Percentiles rank a stretch among this genome's conserved stretches.
These are phyloP conservation scores for Pyrus betulifolia DNA, from an alignment of 306 rosid genomes.

Conservation along the genomic window DNA sequence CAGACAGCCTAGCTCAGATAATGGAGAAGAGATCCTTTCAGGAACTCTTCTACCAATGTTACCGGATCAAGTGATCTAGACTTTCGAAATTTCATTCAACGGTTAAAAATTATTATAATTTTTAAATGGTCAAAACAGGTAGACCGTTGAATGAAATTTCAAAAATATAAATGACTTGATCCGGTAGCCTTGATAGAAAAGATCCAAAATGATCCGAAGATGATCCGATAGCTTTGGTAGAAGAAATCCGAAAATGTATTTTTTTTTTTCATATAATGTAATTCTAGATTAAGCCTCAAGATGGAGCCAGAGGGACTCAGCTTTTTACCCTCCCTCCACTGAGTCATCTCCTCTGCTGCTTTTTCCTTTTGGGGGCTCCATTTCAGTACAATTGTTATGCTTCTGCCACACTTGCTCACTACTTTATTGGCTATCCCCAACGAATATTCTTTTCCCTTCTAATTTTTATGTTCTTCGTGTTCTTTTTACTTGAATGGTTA, in stretches of 20 bases:
- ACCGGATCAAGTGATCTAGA: rapidly evolving
- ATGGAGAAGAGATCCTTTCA: neutral
- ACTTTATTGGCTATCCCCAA: neutral
- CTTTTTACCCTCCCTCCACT: conserved; percentile 35
- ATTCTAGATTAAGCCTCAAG: neutral
- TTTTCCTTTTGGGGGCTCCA: conserved; percentile 6
- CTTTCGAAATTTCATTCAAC: rapidly evolving
- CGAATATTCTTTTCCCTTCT: too few relatives aligned
- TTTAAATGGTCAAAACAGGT: too few relatives aligned
- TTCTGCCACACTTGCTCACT: neutral
- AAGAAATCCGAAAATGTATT: rapidly evolving
- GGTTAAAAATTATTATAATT: too few relatives aligned
- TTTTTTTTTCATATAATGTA: neutral
- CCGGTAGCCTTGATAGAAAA: rapidly evolving
- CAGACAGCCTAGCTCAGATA: neutral
- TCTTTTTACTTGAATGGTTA: too few relatives aligned
- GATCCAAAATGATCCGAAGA: too few relatives aligned
- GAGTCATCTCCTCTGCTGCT: conserved; percentile 25
- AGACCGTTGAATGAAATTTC: rapidly evolving
- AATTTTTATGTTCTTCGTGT: too few relatives aligned
- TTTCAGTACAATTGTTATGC: neutral
- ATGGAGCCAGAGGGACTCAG: neutral
- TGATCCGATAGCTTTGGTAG: rapidly evolving
- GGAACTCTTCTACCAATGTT: rapidly evolving
- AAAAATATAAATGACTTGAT: rapidly evolving